These are phyloP conservation scores for Chytriomyces confervae DNA, from an alignment of 192 early-diverging fungal genomes.

Conservation along the genomic window DNA sequence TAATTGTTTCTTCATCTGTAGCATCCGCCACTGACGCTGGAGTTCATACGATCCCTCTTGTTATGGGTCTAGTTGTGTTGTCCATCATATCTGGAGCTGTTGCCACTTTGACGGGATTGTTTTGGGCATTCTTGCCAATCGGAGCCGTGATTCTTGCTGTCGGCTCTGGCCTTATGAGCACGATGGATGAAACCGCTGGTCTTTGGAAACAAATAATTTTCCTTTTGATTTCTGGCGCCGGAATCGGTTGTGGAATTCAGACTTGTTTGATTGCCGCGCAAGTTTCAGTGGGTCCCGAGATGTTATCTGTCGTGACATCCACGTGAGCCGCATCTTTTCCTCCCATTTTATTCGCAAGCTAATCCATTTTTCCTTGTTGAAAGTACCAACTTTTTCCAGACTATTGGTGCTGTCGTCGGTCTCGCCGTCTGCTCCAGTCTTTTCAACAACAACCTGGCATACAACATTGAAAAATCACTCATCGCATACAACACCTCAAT, in stretches of 20 bases:
- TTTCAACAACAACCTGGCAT: constrained; percentile 61
- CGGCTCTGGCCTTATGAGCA: constrained; percentile 27
- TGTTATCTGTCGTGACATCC: constrained; percentile 70
- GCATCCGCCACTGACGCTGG: constrained; percentile 74
- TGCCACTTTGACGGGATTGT: constrained; percentile 59
- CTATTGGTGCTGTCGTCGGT: constrained; percentile 64
- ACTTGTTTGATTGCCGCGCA: constrained; percentile 74
- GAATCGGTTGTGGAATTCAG: constrained; percentile 73
- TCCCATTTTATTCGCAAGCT: no score
- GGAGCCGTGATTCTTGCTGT: constrained; percentile 50
- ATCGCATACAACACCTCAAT: constrained; percentile 7
- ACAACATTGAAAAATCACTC: constrained; percentile 7
- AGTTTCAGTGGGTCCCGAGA: constrained; percentile 61
- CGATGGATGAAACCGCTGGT: constrained; percentile 41
- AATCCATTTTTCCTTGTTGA: constrained; percentile 20
- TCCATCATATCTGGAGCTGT: constrained; percentile 68
- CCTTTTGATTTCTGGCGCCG: constrained; percentile 70
- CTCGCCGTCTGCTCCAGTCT: constrained; percentile 65
- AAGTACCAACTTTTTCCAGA: constrained; percentile 53
- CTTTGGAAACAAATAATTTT: constrained; percentile 59
- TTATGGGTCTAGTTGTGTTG: constrained; percentile 59
- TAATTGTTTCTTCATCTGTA: background rate
- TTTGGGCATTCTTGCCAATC: constrained; percentile 62
- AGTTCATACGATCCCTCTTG: constrained; percentile 70
- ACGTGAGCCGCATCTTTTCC: background rate